Evolutionary conservation across 345 rosid genomes (phyloP).

Genomic region (Bruguiera parviflora): DNA sequence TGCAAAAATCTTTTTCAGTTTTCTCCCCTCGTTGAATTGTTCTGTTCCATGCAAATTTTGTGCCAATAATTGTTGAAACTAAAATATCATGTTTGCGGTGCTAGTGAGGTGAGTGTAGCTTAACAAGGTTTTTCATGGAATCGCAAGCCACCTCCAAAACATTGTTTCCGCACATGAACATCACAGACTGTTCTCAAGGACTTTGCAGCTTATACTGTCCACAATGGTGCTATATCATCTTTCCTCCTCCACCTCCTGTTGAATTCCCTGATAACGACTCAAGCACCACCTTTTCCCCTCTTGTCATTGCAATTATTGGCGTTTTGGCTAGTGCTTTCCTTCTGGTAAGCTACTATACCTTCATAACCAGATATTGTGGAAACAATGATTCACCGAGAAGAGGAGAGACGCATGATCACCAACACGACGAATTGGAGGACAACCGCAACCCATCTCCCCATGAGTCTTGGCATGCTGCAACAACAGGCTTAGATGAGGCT

Average conservation of each 20-base stretch:
- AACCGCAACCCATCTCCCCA: slow-evolving; percentile 39
- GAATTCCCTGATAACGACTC: slow-evolving; percentile 39
- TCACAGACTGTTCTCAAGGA: slow-evolving; percentile 73
- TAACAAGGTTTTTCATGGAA: slow-evolving; percentile 8
- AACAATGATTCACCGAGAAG: slow-evolving; percentile 27
- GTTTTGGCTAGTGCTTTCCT: slow-evolving; percentile 77
- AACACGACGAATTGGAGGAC: slow-evolving; percentile 31
- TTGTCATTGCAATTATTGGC: slow-evolving; percentile 71
- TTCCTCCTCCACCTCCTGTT: slow-evolving; percentile 65
- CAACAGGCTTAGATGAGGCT: slow-evolving; percentile 68
- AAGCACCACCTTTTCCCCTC: slow-evolving; percentile 67
- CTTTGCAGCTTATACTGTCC: slow-evolving; percentile 72
- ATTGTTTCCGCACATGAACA: slow-evolving; percentile 51
- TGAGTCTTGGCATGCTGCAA: slow-evolving; percentile 53
- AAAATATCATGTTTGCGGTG: not conserved
- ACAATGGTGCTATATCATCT: slow-evolving; percentile 72
- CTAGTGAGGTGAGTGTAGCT: not conserved
- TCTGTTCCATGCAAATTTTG: not conserved
- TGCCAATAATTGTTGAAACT: not conserved
- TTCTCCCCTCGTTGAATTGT: not conserved
- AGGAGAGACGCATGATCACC: slow-evolving; percentile 28
- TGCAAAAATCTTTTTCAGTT: no score
- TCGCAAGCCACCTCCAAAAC: slow-evolving; percentile 39
- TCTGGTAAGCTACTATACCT: slow-evolving; percentile 63
- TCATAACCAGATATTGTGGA: slow-evolving; percentile 69